Conservation (phyloP, 495 filamentous ascomycete genomes). For the Trichoderma asperelloides region DNA sequence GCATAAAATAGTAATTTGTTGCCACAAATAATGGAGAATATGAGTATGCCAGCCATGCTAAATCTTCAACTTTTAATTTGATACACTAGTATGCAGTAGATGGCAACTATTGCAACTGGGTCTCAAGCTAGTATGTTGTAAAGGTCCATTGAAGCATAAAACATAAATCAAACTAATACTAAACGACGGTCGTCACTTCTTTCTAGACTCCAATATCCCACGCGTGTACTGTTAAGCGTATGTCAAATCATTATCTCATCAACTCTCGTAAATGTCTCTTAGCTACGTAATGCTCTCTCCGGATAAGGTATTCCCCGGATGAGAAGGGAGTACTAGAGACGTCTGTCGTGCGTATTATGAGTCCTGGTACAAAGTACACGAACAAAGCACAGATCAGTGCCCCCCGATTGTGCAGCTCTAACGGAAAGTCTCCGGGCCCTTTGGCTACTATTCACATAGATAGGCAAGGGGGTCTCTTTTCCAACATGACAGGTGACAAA, state of each 20-base stretch:
- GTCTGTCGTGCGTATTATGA: background rate
- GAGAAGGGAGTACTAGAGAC: background rate
- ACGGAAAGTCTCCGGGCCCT: background rate
- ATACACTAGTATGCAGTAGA: too few species aligned
- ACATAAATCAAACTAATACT: too few species aligned
- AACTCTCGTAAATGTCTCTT: background rate
- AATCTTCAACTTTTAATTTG: too few species aligned
- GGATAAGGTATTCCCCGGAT: background rate
- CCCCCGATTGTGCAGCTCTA: background rate
- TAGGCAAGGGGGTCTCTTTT: background rate
- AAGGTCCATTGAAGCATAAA: too few species aligned
- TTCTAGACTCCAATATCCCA: background rate
- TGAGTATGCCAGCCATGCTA: too few species aligned
- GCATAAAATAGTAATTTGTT: too few species aligned
- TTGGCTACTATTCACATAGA: background rate
- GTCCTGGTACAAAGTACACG: background rate
- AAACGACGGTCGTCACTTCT: background rate
- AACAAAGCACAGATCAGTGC: background rate
- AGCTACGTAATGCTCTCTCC: background rate
- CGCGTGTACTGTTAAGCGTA: too few species aligned
- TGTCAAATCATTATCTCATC: background rate
- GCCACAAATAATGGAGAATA: too few species aligned
- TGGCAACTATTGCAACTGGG: too few species aligned
- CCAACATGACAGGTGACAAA: background rate
- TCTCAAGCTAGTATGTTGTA: too few species aligned